Base-by-base conservation (phyloP, 345 rosid genomes). In the Lepidium aucheri region DNA sequence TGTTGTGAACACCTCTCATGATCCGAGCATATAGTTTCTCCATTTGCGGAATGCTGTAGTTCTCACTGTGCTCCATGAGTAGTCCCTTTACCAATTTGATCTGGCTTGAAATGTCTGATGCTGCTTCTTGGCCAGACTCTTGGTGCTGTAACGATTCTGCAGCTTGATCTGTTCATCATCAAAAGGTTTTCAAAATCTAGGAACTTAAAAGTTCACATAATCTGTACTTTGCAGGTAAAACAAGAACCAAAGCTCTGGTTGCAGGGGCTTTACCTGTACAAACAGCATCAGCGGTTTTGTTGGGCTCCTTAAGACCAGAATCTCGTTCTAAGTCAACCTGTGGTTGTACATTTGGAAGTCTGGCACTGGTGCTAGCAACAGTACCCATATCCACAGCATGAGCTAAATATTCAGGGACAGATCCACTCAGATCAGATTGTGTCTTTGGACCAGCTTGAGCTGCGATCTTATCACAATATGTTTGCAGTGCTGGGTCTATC, bases 281-380 rank as follows among this genome's bases (percentile, higher is more conserved):
- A 46, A 67, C 57, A 68, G 68, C 62, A 65, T 89, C 96, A 1
- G 34, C 40, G 33, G 50, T 79, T 81, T 91, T 95, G 83, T 87
- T 90, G 6, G 85, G 95, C 75, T 91, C 84, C 80, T 82, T 88
- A 65, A 87, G 70, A 55, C 88, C 95, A 20, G 78, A 70, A 53
- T 90, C 87, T 78, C 82, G 85, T 77, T 84, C 96, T 50, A 78
- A 66, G 82, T 84, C 81, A 77, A 85, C 80, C 62, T 84, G 90
- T 45, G 96, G 96, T 72, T 84, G 95, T 65, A 89, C 88, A 77
- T 95, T 87, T n/a, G 95, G 91, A 50, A 90, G 86, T 7, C 99
- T 86, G 9, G 97, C 99, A 83, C 97, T 94, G 41, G 90, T 72
- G 75, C 99, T 85, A 43, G 97, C 89, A 41, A 73, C 78, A 26